phyloP scores from a whole-genome alignment of 805 yeast genomes.

The Lipomyces yamadae region DNA sequence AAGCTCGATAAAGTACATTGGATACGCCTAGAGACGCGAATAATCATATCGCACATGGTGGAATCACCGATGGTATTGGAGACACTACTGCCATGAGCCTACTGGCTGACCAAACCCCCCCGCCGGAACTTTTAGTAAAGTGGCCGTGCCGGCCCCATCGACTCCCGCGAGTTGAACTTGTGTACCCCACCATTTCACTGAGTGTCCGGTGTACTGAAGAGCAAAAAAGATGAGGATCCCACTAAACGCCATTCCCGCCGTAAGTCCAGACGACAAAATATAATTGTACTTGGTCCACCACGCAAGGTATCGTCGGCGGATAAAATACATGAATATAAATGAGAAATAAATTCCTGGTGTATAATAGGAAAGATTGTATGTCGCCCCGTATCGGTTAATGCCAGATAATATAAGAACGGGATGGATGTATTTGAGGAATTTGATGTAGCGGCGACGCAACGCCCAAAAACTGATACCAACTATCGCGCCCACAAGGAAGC shows the following conservation, averaged over 20 bases:
- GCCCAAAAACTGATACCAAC: slow-evolving; percentile 51
- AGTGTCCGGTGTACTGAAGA: slow-evolving; percentile 49
- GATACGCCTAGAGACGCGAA: not conserved
- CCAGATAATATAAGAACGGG: slow-evolving; percentile 65
- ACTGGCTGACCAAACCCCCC: slow-evolving; percentile 19
- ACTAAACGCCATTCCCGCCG: slow-evolving; percentile 70
- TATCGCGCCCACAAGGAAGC: slow-evolving; percentile 62
- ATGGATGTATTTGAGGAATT: slow-evolving; percentile 53
- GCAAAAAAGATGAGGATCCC: slow-evolving; percentile 61
- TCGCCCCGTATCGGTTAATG: slow-evolving; percentile 17
- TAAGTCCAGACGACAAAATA: slow-evolving; percentile 65
- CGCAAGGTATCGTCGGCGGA: slow-evolving; percentile 22
- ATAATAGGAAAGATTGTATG: slow-evolving; percentile 26
- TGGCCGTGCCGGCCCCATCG: slow-evolving; percentile 24
- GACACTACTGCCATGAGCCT: not conserved
- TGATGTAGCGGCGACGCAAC: slow-evolving; percentile 47
- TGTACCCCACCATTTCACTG: slow-evolving; percentile 70
- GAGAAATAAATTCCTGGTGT: slow-evolving; percentile 24
- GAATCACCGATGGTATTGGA: not conserved
- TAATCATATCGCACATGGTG: not conserved
- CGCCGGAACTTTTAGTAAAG: slow-evolving; percentile 16
- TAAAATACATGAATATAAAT: slow-evolving; percentile 16
- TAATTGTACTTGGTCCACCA: slow-evolving; percentile 48
- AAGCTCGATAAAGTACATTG: not conserved
- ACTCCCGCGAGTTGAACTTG: slow-evolving; percentile 28